phyloP scores from a whole-genome alignment of 345 rosid species.

The Bretschneidera sinensis region DNA sequence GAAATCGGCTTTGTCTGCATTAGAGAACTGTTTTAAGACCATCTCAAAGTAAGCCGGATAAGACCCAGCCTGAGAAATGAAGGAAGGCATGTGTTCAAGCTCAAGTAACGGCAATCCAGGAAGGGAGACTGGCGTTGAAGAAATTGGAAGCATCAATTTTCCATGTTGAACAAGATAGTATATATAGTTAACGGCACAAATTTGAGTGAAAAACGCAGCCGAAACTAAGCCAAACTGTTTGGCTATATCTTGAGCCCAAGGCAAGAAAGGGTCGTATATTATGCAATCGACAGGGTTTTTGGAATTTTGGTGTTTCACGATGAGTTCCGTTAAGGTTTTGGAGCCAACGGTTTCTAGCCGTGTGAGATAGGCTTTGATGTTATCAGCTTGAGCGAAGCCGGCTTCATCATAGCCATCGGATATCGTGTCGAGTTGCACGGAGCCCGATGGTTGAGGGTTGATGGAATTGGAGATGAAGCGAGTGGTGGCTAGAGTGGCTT shows the following conservation, averaged over 20 bases:
- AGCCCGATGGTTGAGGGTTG: constrained; percentile 8
- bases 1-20: constrained; percentile 38
- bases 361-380: constrained; percentile 30
- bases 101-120: constrained; percentile 39
- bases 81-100: constrained; percentile 54
- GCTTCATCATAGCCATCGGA: constrained; percentile 40
- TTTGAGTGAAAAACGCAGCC: constrained; percentile 67
- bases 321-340: constrained; percentile 38
- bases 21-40: constrained; percentile 48
- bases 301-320: constrained; percentile 26
- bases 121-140: constrained; percentile 23
- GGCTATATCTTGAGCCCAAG: constrained; percentile 68
- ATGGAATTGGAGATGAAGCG: constrained; percentile 30
- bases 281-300: constrained; percentile 41
- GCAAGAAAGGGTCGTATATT: constrained; percentile 55
- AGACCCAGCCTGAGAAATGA: constrained; percentile 32
- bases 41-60: constrained; percentile 51
- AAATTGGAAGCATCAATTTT: constrained; percentile 36
- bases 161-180: constrained; percentile 39
- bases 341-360: constrained; percentile 39
- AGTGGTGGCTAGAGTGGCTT: constrained; percentile 32
- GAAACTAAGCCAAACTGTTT: constrained; percentile 40
- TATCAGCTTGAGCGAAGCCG: constrained; percentile 20
- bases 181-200: constrained; percentile 53
- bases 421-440: constrained; percentile 28